These are phyloP conservation scores for Eurotiales sp. DNA, from an alignment of 2,329 filamentous ascomycete species.

Conservation along the genomic window DNA sequence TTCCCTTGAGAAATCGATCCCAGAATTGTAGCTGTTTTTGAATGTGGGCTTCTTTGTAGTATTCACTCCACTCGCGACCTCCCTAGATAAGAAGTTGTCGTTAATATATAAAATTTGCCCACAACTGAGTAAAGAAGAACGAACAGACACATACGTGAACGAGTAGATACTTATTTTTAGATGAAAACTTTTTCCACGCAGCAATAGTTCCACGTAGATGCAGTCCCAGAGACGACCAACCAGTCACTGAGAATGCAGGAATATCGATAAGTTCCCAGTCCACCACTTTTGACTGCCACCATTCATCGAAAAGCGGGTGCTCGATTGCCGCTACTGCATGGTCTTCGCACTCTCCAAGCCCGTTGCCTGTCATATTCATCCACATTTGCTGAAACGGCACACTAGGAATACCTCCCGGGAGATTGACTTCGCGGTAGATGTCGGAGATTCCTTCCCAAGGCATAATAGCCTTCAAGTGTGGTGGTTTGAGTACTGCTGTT, in stretches of 20 bases:
- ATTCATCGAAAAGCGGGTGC: neutral
- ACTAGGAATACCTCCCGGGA: conserved; percentile 54
- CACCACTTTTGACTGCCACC: conserved; percentile 1
- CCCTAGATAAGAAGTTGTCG: neutral
- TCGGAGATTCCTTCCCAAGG: conserved; percentile 55
- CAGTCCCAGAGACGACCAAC: neutral
- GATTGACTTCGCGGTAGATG: conserved; percentile 47
- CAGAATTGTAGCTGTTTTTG: no score
- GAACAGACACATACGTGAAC: neutral
- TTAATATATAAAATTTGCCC: neutral
- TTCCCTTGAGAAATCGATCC: no score
- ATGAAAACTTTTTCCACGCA: neutral
- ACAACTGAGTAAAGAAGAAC: neutral
- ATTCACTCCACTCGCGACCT: neutral
- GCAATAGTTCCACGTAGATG: conserved; percentile 3
- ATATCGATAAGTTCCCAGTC: neutral
- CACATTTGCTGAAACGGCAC: neutral
- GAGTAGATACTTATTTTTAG: neutral
- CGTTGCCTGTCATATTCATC: conserved; percentile 5
- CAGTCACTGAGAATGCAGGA: conserved; percentile 5
- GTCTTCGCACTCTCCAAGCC: conserved; percentile 2
- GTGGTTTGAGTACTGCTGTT: conserved; percentile 45
- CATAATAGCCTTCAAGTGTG: conserved; percentile 42
- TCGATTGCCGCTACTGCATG: neutral
- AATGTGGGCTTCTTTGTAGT: no score